Evolutionary conservation across 768 basidiomycete genomes (phyloP), one percentile per base, ranked within the genome.

Genomic region (Punctularia strigosozonata): DNA sequence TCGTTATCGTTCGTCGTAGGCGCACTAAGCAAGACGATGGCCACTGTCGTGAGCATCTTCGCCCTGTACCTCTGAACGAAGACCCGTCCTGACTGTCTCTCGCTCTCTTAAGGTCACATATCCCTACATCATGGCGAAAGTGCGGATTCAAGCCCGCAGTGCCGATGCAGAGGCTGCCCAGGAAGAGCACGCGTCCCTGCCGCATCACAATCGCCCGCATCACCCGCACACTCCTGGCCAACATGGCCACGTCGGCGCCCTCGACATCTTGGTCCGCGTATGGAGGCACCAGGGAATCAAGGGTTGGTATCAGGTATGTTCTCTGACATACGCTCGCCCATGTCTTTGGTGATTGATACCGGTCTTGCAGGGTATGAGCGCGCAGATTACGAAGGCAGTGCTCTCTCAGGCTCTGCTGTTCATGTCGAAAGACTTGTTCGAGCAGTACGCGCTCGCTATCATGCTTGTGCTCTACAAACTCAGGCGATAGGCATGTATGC

Each of bases 391-490:
- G 37, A 99, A 99, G 58, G 95, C 94, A 0, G 92, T 97, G 10
- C 62, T 99, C 12, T 86, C 89, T 6, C 95, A 99, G 58, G 94
- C 91, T 2, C 68, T 99, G 46, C 62, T 98, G 38, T 99, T 99
- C 67, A 83, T 94, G 65, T 87, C 90, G 46, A 99, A 99, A 61
- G 94, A 97, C 52, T 86, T 91, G 52, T 92, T 99, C 50, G 95
- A 99, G 56, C 75, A 74, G 4, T 94, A 83, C 73, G 80, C 88
- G 1, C 63, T 89, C 39, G 59, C 69, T 10, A 71, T 91, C 43
- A 77, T 87, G 67, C 56, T 77, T 34, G 10, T 34, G 33, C 18
- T 34, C 18, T 13, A 12, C 33, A 34, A 19, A 19, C 19, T 34
- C 18, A 34, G 33, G 33, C n/a, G n/a, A n/a, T n/a, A n/a, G n/a